Conservation (phyloP, 495 filamentous ascomycete species). For the Aspergillus campestris region DNA sequence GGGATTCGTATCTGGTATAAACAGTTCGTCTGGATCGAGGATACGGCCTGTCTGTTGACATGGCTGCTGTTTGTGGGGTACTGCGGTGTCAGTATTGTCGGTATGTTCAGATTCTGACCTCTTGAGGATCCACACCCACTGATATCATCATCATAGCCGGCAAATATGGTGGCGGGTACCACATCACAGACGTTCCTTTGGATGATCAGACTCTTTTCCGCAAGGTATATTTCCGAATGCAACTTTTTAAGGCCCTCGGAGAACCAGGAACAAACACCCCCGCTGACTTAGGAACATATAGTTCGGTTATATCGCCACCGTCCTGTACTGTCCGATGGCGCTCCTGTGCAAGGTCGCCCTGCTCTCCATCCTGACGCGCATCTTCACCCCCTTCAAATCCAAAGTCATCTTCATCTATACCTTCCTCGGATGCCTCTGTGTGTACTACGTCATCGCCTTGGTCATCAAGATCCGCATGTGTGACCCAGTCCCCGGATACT, state of each 20-base stretch:
- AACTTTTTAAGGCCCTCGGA: too few relatives aligned
- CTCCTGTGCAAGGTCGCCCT: slow-evolving; percentile 39
- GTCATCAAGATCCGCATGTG: slow-evolving; percentile 33
- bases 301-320: slow-evolving; percentile 33
- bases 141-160: slow-evolving; percentile 15
- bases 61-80: slow-evolving; percentile 35
- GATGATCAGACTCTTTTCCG: slow-evolving; percentile 17
- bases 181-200: slow-evolving; percentile 17
- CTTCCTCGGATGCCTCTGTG: slow-evolving; percentile 33
- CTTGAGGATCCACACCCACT: background rate
- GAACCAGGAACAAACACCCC: too few relatives aligned
- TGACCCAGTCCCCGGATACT: slow-evolving; percentile 25
- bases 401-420: slow-evolving; percentile 36
- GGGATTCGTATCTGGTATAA: slow-evolving; percentile 30
- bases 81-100: slow-evolving; percentile 25
- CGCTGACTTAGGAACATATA: slow-evolving; percentile 1
- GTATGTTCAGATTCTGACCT: slow-evolving; percentile 13
- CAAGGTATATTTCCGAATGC: slow-evolving; percentile 12
- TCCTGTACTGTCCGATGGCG: slow-evolving; percentile 42
- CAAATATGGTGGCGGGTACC: slow-evolving; percentile 30
- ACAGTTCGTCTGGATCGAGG: slow-evolving; percentile 28
- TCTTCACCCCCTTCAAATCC: slow-evolving; percentile 35
- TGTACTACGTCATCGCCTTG: slow-evolving; percentile 26
- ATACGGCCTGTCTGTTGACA: slow-evolving; percentile 27
- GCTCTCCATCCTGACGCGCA: slow-evolving; percentile 38